Evolutionary conservation across 1,139 yeast species (phyloP).

Genomic region (Candida sp.): DNA sequence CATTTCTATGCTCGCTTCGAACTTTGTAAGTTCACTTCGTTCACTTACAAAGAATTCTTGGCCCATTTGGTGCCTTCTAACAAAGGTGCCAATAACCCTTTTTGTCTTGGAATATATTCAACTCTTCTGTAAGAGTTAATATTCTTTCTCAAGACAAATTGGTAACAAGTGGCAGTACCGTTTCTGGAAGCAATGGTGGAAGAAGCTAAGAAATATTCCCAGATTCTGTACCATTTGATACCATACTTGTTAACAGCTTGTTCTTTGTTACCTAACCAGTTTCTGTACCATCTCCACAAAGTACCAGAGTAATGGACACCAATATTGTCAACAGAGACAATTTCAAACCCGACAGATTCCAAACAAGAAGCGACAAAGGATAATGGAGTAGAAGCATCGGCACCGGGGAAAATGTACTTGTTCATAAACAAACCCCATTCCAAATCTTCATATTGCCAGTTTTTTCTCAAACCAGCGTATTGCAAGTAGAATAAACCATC

Average conservation of each 20-base stretch:
- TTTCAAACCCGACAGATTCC: conserved; percentile 86
- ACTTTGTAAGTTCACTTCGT: no score
- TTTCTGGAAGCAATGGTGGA: conserved; percentile 87
- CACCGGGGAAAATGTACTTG: conserved; percentile 96
- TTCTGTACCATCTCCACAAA: conserved; percentile 92
- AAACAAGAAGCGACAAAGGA: conserved; percentile 75
- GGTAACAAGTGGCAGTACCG: conserved; percentile 92
- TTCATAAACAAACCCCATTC: conserved; percentile 96
- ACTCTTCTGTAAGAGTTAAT: conserved; percentile 81
- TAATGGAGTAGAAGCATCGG: conserved; percentile 94
- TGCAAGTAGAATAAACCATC: conserved; percentile 88
- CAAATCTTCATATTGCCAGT: conserved; percentile 94
- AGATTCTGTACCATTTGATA: conserved; percentile 85
- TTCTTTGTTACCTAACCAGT: conserved; percentile 87
- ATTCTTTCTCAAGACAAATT: conserved; percentile 88
- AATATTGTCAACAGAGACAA: conserved; percentile 79
- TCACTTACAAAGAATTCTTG: conserved; percentile 5
- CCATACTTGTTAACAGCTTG: conserved; percentile 80
- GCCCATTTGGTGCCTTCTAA: conserved; percentile 48
- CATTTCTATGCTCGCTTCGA: no score
- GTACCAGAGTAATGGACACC: conserved; percentile 95
- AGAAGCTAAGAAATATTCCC: conserved; percentile 87
- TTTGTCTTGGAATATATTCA: conserved; percentile 75
- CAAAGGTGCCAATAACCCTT: conserved; percentile 69
- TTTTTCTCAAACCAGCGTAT: conserved; percentile 87